These are phyloP conservation scores for Globisporangium viniferum DNA, from an alignment of 352 stramenopile genomes.

Conservation along the genomic window DNA sequence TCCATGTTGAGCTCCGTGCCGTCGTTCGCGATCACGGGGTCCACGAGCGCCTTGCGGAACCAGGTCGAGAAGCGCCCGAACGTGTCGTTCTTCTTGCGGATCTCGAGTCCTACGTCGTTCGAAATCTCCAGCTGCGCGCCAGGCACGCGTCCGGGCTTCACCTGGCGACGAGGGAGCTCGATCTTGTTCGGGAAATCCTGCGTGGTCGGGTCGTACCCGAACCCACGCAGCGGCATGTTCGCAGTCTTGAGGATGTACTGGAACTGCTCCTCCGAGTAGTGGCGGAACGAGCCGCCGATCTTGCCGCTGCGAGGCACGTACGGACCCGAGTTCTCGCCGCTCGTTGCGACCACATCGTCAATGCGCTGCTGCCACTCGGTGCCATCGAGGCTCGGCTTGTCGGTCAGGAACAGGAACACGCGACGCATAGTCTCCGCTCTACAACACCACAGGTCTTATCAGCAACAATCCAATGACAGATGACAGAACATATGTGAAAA, in stretches of 20 bases:
- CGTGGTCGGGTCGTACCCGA: conserved; percentile 83
- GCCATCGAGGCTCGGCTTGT: conserved; percentile 56
- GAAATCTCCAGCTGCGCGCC: conserved; percentile 57
- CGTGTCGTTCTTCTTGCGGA: conserved; percentile 76
- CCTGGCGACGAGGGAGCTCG: conserved; percentile 67
- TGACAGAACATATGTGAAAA: no score
- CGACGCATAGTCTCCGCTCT: conserved; percentile 72
- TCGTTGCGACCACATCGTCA: conserved; percentile 48
- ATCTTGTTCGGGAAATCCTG: conserved; percentile 77
- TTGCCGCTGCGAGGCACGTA: conserved; percentile 86
- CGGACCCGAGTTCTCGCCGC: conserved; percentile 59
- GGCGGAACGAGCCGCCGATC: conserved; percentile 79
- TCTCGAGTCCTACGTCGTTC: conserved; percentile 55
- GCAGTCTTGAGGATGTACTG: conserved; percentile 77
- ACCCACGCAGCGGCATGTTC: conserved; percentile 72
- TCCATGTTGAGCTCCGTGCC: conserved; percentile 83
- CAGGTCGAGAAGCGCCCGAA: conserved; percentile 79
- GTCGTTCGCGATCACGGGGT: conserved; percentile 78
- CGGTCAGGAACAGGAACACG: conserved; percentile 78
- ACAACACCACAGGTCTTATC: background rate
- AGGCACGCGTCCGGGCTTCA: conserved; percentile 59
- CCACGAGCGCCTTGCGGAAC: conserved; percentile 70
- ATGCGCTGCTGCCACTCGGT: conserved; percentile 79
- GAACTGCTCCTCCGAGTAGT: conserved; percentile 84
- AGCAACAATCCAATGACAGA: background rate